Evolutionary conservation across 139 green algal genomes (phyloP).

Genomic region (Zygnema cylindricum): DNA sequence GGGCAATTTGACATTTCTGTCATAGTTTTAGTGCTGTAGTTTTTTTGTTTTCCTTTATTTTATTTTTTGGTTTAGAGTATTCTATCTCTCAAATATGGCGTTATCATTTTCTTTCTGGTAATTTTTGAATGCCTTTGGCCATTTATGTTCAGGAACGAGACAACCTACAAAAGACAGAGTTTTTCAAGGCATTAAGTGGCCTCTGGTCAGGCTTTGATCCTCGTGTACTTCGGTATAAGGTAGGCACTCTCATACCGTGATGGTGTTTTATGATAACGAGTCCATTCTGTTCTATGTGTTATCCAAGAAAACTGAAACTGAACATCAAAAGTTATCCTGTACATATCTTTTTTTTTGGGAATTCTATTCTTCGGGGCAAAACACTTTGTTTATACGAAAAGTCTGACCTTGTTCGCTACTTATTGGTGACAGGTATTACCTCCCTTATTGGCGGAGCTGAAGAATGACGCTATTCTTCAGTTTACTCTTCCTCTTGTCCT

Average conservation of each 20-base stretch:
- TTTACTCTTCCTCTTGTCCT: constrained; percentile 49
- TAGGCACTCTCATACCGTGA: constrained; percentile 30
- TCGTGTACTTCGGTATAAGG: constrained; percentile 74
- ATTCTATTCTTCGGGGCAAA: too few relatives aligned
- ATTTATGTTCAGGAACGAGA: constrained; percentile 69
- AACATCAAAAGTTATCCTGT: too few relatives aligned
- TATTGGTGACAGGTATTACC: constrained; percentile 40
- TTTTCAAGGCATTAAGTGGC: constrained; percentile 74
- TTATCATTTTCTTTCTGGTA: too few relatives aligned
- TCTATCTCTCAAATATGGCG: too few relatives aligned
- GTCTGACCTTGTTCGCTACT: too few relatives aligned
- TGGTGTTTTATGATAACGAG: neutral
- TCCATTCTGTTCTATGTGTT: neutral
- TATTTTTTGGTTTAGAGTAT: too few relatives aligned
- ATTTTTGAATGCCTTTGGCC: neutral
- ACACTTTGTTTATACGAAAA: too few relatives aligned
- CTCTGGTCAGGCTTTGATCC: constrained; percentile 76
- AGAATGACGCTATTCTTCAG: constrained; percentile 50
- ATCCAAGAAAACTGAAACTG: too few relatives aligned
- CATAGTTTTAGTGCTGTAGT: too few relatives aligned
- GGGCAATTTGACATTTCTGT: too few relatives aligned
- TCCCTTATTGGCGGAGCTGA: constrained; percentile 42
- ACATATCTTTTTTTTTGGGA: too few relatives aligned
- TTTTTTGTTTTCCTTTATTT: too few relatives aligned
- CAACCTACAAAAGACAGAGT: constrained; percentile 72